Conservation (phyloP, 768 basidiomycete species). For the Sarcodon aspratus region DNA sequence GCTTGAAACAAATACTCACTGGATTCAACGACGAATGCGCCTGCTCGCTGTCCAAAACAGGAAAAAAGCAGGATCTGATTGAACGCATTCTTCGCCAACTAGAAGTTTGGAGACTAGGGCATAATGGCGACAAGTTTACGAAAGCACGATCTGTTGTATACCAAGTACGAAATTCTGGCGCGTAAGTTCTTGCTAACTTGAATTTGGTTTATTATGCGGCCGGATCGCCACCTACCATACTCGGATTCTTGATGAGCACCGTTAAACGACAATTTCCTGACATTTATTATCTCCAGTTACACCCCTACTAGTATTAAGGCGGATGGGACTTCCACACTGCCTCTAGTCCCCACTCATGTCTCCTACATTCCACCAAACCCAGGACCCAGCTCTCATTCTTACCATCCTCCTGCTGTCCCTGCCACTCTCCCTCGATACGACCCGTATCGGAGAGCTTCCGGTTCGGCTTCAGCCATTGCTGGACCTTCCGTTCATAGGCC, state of each 20-base stretch:
- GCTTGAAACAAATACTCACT: conserved; percentile 69
- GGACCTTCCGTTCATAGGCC: conserved; percentile 19
- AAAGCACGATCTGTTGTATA: conserved; percentile 57
- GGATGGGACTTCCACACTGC: conserved; percentile 4
- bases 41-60: conserved; percentile 57
- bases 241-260: background rate
- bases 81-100: conserved; percentile 55
- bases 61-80: conserved; percentile 83
- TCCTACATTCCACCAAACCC: conserved; percentile 2
- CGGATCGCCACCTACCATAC: too few species aligned
- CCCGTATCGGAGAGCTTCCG: conserved; percentile 39
- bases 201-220: background rate
- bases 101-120: conserved; percentile 46
- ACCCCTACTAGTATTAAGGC: conserved; percentile 3
- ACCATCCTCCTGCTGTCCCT: background rate
- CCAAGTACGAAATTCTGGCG: conserved; percentile 54
- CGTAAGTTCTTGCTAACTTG: conserved; percentile 33
- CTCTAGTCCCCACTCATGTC: conserved; percentile 2
- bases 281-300: conserved; percentile 3
- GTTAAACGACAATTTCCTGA: background rate
- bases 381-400: background rate
- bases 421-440: conserved; percentile 12
- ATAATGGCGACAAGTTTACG: conserved; percentile 53
- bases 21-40: conserved; percentile 74
- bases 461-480: conserved; percentile 20